Percentiles rank a stretch among this genome's conserved stretches.
These are phyloP conservation scores for Fusarium newnesense DNA, from an alignment of 2,329 filamentous ascomycete species.

Conservation along the genomic window DNA sequence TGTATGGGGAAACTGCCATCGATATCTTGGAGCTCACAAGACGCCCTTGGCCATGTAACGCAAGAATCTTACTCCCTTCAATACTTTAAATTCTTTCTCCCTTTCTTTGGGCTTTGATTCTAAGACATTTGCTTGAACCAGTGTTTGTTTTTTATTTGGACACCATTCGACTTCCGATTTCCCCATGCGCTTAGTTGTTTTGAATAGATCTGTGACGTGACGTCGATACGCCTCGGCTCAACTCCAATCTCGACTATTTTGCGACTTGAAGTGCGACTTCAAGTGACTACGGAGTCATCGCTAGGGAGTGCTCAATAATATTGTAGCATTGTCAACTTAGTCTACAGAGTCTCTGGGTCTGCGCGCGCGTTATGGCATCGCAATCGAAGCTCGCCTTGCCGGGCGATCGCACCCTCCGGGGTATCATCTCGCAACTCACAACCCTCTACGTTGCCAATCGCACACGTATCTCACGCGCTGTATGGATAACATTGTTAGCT, in stretches of 20 bases:
- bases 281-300: background rate
- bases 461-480: conserved; percentile 81
- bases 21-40: conserved; percentile 28
- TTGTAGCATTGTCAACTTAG: background rate
- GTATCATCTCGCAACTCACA: conserved; percentile 73
- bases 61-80: conserved; percentile 14
- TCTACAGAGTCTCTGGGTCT: conserved; percentile 8
- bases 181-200: conserved; percentile 20
- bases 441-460: conserved; percentile 82
- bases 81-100: background rate
- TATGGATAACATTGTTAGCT: conserved; percentile 85
- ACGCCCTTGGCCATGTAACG: conserved; percentile 15
- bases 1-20: conserved; percentile 25
- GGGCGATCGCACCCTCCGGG: conserved; percentile 71
- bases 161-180: conserved; percentile 10
- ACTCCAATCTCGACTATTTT: conserved; percentile 1
- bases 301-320: background rate
- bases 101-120: background rate
- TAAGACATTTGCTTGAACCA: background rate
- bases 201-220: conserved; percentile 39
- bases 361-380: conserved; percentile 68
- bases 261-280: background rate
- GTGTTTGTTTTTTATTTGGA: background rate
- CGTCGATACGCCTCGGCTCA: conserved; percentile 35
- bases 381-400: conserved; percentile 76